phyloP scores from a whole-genome alignment of 805 yeast species.

The Kodamaea leandrae region DNA sequence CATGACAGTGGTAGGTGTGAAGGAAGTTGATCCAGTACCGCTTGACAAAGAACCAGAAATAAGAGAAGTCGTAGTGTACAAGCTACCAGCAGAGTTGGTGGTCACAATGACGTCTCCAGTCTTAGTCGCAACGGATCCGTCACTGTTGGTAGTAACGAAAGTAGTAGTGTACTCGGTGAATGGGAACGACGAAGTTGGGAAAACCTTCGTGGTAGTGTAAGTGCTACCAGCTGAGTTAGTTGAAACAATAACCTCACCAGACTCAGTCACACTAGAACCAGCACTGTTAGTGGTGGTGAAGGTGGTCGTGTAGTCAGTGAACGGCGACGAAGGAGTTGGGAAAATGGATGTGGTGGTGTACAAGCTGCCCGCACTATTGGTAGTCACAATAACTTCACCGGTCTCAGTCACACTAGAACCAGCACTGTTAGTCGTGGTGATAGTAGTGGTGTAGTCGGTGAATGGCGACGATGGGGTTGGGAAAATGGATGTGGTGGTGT shows the following conservation, averaged over 20 bases:
- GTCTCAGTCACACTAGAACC: slow-evolving; percentile 14
- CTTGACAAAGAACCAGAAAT: neutral
- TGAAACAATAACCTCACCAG: slow-evolving; percentile 19
- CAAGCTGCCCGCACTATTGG: slow-evolving; percentile 16
- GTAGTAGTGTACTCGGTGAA: slow-evolving; percentile 11
- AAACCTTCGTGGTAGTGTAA: neutral
- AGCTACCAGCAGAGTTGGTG: slow-evolving; percentile 16
- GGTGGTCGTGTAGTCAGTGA: slow-evolving; percentile 11
- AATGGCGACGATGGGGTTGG: neutral
- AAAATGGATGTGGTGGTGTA: slow-evolving; percentile 16
- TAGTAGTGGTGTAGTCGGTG: slow-evolving; percentile 19
- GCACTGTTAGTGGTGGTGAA: slow-evolving; percentile 16
- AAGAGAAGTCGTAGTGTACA: slow-evolving; percentile 15
- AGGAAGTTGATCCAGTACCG: neutral
- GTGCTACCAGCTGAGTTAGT: slow-evolving; percentile 15
- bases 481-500: slow-evolving; percentile 14
- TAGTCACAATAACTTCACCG: slow-evolving; percentile 8
- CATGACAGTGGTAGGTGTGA: neutral
- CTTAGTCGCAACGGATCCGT: slow-evolving; percentile 8
- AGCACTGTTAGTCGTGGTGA: slow-evolving; percentile 14
- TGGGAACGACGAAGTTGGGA: neutral
- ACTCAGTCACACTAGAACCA: slow-evolving; percentile 16
- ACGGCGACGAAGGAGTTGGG: slow-evolving; percentile 4
- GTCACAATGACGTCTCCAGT: slow-evolving; percentile 9
- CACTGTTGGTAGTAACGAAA: slow-evolving; percentile 6